A percentile compares a stretch with the other conserved stretches of the same genome.
phyloP scores from a whole-genome alignment of 495 filamentous ascomycete genomes.

The Penicillium goetzii region DNA sequence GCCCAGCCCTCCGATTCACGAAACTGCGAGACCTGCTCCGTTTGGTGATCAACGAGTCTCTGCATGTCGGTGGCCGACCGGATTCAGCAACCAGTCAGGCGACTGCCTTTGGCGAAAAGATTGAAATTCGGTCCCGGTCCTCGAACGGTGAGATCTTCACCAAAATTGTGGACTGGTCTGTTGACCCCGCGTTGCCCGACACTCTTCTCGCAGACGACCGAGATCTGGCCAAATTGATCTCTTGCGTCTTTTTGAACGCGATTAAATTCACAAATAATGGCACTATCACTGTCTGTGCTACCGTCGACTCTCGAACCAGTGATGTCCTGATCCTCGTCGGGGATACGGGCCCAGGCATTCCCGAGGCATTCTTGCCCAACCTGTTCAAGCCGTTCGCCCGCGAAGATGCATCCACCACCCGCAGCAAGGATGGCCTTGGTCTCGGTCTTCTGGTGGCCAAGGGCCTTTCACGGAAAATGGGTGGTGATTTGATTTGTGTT shows the following conservation, averaged over 20 bases:
- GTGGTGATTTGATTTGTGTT: constrained; percentile 72
- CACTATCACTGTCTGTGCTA: constrained; percentile 62
- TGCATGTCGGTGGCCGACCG: constrained; percentile 74
- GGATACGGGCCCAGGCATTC: constrained; percentile 77
- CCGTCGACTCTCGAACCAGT: constrained; percentile 51
- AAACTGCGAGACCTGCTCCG: constrained; percentile 69
- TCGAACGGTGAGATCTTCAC: constrained; percentile 61
- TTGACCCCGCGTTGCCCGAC: constrained; percentile 67
- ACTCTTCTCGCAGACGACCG: constrained; percentile 71
- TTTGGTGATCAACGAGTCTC: constrained; percentile 68
- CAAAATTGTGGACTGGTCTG: constrained; percentile 69
- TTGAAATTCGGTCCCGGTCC: constrained; percentile 63
- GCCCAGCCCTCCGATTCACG: constrained; percentile 57
- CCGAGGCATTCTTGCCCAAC: constrained; percentile 66
- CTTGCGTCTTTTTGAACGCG: constrained; percentile 76
- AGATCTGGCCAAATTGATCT: constrained; percentile 73
- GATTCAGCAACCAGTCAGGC: constrained; percentile 64
- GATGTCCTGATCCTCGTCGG: constrained; percentile 64
- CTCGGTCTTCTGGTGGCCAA: constrained; percentile 78
- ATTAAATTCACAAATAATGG: constrained; percentile 80
- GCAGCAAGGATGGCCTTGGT: constrained; percentile 73
- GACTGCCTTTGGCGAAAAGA: constrained; percentile 66
- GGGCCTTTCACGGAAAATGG: constrained; percentile 73
- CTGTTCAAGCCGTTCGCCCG: constrained; percentile 78
- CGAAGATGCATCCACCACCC: constrained; percentile 72